phyloP scores from a whole-genome alignment of 208 protist species.

The Leishmania mexicana region DNA sequence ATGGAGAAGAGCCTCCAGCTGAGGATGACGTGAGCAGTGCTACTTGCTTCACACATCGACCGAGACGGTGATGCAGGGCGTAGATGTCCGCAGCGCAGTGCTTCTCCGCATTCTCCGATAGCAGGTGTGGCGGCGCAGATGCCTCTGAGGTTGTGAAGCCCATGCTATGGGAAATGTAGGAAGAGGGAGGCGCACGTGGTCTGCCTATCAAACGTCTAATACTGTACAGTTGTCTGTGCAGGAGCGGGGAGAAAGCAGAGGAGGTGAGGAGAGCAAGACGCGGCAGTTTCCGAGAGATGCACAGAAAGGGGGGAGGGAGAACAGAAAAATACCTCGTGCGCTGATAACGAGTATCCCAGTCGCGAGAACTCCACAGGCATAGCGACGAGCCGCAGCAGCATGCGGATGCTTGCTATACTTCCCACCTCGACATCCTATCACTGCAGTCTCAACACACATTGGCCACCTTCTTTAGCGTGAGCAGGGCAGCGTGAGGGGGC shows the following conservation, averaged over 20 bases:
- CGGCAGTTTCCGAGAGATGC: background rate
- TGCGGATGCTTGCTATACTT: background rate
- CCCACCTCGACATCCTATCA: background rate
- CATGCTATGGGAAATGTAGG: background rate
- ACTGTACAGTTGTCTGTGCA: background rate
- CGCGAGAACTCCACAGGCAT: background rate
- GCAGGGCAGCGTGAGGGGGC: background rate
- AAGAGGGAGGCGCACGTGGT: background rate
- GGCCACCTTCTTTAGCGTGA: background rate
- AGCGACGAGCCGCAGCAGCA: background rate
- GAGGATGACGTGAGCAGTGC: background rate
- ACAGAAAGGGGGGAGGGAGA: background rate
- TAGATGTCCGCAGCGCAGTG: constrained; percentile 20
- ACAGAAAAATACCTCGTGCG: background rate
- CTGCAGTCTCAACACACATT: background rate
- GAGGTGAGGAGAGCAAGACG: background rate
- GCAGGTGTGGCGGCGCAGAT: background rate
- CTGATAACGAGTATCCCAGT: background rate
- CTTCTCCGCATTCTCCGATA: constrained; percentile 5
- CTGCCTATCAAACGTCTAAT: background rate
- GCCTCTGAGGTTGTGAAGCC: background rate
- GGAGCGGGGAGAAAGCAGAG: background rate
- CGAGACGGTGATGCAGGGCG: constrained; percentile 17
- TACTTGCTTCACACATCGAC: constrained; percentile 2
- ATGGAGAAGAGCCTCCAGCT: background rate